A percentile compares a stretch with the other conserved stretches of the same genome.
These are phyloP conservation scores for Euphorbia pulcherrima DNA, from an alignment of 345 rosid species.

Conservation along the genomic window DNA sequence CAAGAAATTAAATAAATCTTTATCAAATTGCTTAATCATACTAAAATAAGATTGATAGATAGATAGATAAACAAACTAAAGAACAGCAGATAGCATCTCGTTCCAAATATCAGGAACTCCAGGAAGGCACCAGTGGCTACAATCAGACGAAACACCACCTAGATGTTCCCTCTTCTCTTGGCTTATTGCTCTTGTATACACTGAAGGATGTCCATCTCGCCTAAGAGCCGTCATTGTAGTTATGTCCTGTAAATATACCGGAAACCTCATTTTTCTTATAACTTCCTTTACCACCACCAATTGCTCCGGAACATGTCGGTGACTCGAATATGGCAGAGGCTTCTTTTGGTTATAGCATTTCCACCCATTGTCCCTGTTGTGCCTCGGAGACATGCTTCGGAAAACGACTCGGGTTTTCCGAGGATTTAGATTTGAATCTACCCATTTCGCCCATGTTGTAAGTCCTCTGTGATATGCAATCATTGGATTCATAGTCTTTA, in stretches of 20 bases:
- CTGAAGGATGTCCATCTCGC: slow-evolving; percentile 88
- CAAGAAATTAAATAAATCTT: neutral
- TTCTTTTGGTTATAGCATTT: slow-evolving; percentile 76
- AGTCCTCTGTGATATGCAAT: slow-evolving; percentile 64
- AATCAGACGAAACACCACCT: slow-evolving; percentile 51
- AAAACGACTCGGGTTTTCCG: slow-evolving; percentile 51
- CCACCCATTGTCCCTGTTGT: slow-evolving; percentile 85
- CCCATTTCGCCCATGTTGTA: slow-evolving; percentile 72
- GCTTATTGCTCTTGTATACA: slow-evolving; percentile 54
- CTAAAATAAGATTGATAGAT: no score
- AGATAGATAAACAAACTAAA: slow-evolving; percentile 26
- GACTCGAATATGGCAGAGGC: slow-evolving; percentile 56
- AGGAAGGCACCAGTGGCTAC: slow-evolving; percentile 98
- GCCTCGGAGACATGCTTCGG: slow-evolving; percentile 68
- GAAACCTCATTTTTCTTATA: slow-evolving; percentile 60
- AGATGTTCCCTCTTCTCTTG: slow-evolving; percentile 53
- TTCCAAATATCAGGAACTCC: slow-evolving; percentile 95
- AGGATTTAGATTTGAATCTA: slow-evolving; percentile 58
- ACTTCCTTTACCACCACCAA: slow-evolving; percentile 65
- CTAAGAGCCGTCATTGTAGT: slow-evolving; percentile 77
- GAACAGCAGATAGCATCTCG: slow-evolving; percentile 66
- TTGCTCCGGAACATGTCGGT: slow-evolving; percentile 59
- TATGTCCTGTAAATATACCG: slow-evolving; percentile 70
- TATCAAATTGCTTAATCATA: no score
- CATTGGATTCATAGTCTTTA: slow-evolving; percentile 58